Evolutionary conservation across 768 basidiomycete species (phyloP), one percentile per base, ranked within the genome.

Genomic region (Calocybe gangraenosa): DNA sequence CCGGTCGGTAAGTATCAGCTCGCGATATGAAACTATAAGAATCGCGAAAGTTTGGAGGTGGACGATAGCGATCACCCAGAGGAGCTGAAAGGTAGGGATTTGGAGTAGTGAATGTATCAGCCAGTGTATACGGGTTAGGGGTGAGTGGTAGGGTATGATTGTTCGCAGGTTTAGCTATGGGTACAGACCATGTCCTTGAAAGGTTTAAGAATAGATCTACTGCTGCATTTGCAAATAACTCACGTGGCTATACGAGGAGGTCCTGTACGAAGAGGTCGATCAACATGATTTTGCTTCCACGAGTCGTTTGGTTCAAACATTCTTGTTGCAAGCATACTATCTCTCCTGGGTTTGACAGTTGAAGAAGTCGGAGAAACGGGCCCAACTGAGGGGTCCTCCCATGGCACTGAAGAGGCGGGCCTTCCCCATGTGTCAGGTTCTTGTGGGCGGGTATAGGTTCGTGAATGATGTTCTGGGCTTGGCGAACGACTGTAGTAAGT

Each of bases 241-340:
- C 65, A 73, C 74, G 52, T 57, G 52, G 73, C 76, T 37, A 61
- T 57, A 51, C 71, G 66, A 53, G 33, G 31, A 23, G 48, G 37
- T n/a, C 71, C n/a, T n/a, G n/a, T n/a, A n/a, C 71, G 66, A 53
- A 33, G 31, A 23, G 48, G 37, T n/a, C 71, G 69, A 54, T 80
- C 77, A 39, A 55, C 55, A 53, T 79, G 78, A 7, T 65, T 62
- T 51, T 82, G 76, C 58, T 81, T 84, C 86, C 87, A 87, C 23
- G 68, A 64, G 15, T 84, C 81, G 25, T 82, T 84, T 23, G 86
- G 84, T 58, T 88, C 87, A 56, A 87, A 81, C 70, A 81, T 77
- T 51, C 82, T 71, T 48, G 61, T 59, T 20, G 67, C 64, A 41
- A 62, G 51, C 40, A 58, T 54, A 19, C 60, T 63, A 36, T 70